These are phyloP conservation scores for Phylloporus arenicola DNA, from an alignment of 768 basidiomycete genomes.

Conservation along the genomic window DNA sequence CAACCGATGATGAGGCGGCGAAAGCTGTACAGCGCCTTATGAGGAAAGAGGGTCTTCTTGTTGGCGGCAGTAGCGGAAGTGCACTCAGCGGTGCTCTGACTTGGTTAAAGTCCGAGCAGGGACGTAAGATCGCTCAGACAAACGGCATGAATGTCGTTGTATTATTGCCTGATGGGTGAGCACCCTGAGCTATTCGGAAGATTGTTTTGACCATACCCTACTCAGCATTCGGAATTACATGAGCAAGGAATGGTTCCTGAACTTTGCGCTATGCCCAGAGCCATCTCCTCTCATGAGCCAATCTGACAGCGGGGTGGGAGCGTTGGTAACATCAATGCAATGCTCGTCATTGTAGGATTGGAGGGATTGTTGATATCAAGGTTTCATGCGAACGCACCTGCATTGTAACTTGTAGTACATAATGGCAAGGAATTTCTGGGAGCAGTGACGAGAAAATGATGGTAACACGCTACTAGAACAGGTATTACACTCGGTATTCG, in stretches of 20 bases:
- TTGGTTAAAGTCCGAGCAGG: slow-evolving; percentile 72
- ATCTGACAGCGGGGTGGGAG: background rate
- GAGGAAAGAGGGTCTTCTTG: slow-evolving; percentile 79
- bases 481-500: background rate
- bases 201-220: background rate
- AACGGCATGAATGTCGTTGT: slow-evolving; percentile 85
- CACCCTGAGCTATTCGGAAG: background rate
- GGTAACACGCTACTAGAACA: background rate
- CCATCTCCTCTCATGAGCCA: slow-evolving; percentile 40
- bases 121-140: slow-evolving; percentile 54
- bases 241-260: slow-evolving; percentile 88
- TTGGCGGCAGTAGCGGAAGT: slow-evolving; percentile 92
- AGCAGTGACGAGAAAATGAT: background rate
- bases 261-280: slow-evolving; percentile 53
- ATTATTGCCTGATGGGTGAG: slow-evolving; percentile 85
- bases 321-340: slow-evolving; percentile 2
- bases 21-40: slow-evolving; percentile 69
- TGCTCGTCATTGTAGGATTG: slow-evolving; percentile 5
- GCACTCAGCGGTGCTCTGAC: slow-evolving; percentile 69
- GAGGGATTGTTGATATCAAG: background rate
- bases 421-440: background rate
- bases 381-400: background rate
- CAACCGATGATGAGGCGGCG: slow-evolving; percentile 76
- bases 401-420: background rate
- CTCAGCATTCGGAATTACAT: slow-evolving; percentile 87